Conservation (phyloP, 441 rosid species). For the Pelargonium citronellum region DNA sequence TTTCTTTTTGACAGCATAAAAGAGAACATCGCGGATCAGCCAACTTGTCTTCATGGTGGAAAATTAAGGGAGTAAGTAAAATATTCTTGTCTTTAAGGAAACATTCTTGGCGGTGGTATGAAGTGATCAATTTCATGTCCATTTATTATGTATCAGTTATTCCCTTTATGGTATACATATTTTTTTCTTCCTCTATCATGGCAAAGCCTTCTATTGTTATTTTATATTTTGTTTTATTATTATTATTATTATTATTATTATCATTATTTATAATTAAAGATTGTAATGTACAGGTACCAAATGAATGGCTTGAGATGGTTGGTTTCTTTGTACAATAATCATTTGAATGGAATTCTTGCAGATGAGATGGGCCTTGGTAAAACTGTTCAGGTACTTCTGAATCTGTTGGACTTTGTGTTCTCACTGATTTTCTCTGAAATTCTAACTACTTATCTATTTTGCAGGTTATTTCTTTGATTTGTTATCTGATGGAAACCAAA, state of each 20-base stretch:
- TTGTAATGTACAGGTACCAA: constrained; percentile 65
- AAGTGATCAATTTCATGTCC: background rate
- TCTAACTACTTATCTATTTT: constrained; percentile 13
- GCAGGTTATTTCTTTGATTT: constrained; percentile 84
- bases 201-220: background rate
- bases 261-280: constrained; percentile 19
- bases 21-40: constrained; percentile 82
- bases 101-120: background rate
- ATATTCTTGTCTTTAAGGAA: constrained; percentile 12
- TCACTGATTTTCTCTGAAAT: constrained; percentile 7
- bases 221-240: constrained; percentile 11
- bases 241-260: no score
- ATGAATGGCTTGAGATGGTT: constrained; percentile 94
- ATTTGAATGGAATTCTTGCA: constrained; percentile 90
- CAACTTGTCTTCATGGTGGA: constrained; percentile 64
- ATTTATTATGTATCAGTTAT: background rate
- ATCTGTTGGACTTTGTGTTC: constrained; percentile 17
- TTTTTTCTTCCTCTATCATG: background rate
- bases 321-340: constrained; percentile 83
- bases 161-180: background rate
- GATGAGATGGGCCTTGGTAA: constrained; percentile 99
- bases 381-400: constrained; percentile 74
- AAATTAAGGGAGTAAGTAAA: constrained; percentile 84
- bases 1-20: constrained; percentile 57
- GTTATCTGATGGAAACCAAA: constrained; percentile 90